Evolutionary conservation across 208 protist species (phyloP).

Genomic region (Trypanosomatidae sp.): DNA sequence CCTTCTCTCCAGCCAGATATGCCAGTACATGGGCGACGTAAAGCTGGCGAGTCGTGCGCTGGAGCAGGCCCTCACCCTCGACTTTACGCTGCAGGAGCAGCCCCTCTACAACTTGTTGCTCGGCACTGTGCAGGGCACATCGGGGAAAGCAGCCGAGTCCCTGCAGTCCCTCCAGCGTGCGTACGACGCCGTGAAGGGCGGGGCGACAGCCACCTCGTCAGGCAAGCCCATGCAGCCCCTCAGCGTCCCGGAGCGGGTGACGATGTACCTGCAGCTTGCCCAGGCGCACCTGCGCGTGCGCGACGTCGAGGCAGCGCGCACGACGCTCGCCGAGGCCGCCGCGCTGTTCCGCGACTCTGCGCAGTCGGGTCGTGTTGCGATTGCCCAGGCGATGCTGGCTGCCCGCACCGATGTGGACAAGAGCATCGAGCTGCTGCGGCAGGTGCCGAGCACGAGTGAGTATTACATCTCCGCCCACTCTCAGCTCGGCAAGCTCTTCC

Average conservation of each 20-base stretch:
- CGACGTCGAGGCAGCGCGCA: conserved; percentile 75
- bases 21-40: conserved; percentile 79
- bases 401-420: conserved; percentile 85
- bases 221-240: conserved; percentile 66
- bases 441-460: conserved; percentile 63
- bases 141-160: conserved; percentile 70
- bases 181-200: conserved; percentile 23
- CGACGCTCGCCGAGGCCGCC: conserved; percentile 59
- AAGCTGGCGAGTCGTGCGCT: conserved; percentile 78
- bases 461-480: conserved; percentile 83
- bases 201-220: conserved; percentile 16
- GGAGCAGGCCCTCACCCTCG: conserved; percentile 90
- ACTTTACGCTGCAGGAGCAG: conserved; percentile 94
- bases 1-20: conserved; percentile 92
- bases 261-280: conserved; percentile 87
- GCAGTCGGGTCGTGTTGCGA: conserved; percentile 75
- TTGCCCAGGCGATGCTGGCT: conserved; percentile 87
- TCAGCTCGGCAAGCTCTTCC: conserved; percentile 90
- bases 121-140: conserved; percentile 73
- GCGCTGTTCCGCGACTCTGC: conserved; percentile 59
- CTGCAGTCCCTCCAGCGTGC: conserved; percentile 65
- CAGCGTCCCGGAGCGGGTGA: conserved; percentile 83
- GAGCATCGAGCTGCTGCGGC: conserved; percentile 72
- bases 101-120: conserved; percentile 92
- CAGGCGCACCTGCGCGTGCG: conserved; percentile 75